Evolutionary conservation across 306 rosid genomes (phyloP).

Genomic region (Malus fusca): DNA sequence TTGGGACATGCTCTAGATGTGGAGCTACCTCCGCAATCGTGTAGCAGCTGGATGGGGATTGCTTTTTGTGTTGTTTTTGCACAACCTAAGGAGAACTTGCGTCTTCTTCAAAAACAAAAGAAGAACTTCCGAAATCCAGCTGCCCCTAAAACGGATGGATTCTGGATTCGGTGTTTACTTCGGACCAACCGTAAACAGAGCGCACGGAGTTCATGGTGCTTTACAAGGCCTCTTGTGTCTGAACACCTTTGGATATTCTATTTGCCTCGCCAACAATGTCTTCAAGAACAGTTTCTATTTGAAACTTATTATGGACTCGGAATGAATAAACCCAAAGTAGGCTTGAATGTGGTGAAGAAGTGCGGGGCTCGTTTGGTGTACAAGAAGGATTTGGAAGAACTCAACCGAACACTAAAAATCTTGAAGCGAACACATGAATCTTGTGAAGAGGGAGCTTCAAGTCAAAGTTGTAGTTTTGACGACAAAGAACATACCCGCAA

Average conservation of each 20-base stretch:
- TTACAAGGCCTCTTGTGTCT: accelerated
- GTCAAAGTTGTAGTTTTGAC: not conserved
- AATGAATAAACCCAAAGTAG: not conserved
- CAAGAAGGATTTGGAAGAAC: not conserved
- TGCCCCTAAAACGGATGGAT: accelerated
- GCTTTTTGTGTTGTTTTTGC: not conserved
- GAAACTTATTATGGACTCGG: not conserved
- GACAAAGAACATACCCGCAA: not conserved
- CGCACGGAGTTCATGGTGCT: too few species aligned
- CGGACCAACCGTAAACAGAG: too few species aligned
- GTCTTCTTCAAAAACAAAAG: not conserved
- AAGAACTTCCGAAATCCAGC: not conserved
- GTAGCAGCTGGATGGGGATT: not conserved
- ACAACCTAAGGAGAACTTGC: too few species aligned
- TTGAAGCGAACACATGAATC: not conserved
- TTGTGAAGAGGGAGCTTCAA: not conserved
- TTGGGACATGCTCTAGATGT: not conserved
- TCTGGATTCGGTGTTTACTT: too few species aligned
- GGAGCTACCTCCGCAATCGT: not conserved
- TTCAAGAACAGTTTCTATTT: not conserved
- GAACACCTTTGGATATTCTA: not conserved
- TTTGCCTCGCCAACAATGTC: not conserved
- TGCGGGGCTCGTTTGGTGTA: not conserved
- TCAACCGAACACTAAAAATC: not conserved
- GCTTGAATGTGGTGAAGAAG: not conserved